A percentile compares a stretch with the other conserved stretches of the same genome.
Conservation (phyloP, 768 basidiomycete species). For the Boletus subcaerulescens region DNA sequence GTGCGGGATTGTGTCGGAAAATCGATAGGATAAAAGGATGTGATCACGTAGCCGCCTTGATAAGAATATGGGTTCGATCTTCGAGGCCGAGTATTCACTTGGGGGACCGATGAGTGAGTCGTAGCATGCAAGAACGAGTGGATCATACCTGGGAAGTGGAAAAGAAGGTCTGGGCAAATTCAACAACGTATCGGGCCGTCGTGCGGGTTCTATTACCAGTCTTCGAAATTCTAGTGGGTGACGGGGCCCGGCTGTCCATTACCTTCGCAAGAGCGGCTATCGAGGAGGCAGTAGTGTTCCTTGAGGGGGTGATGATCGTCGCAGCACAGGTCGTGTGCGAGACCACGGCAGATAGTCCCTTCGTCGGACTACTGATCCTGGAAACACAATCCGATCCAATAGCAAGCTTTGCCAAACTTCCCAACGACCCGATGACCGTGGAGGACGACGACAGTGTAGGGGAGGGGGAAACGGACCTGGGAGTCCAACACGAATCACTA, state of each 20-base stretch:
- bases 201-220: not conserved
- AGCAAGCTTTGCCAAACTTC: not conserved
- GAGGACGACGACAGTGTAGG: not conserved
- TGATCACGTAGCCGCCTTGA: not conserved
- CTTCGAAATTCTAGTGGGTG: not conserved
- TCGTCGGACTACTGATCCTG: not conserved
- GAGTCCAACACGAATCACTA: not conserved
- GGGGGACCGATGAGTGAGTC: not conserved
- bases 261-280: not conserved
- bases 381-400: not conserved
- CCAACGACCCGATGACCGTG: not conserved
- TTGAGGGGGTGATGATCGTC: not conserved
- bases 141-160: not conserved
- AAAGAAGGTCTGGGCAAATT: not conserved
- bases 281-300: not conserved
- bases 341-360: not conserved
- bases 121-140: no score
- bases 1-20: not conserved
- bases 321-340: not conserved
- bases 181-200: not conserved
- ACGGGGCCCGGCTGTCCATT: not conserved
- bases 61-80: not conserved
- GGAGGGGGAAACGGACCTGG: not conserved
- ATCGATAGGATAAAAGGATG: not conserved
- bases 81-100: not conserved